Conservation (phyloP, 129 eudicot genomes). For the Pulicaria dysenterica region DNA sequence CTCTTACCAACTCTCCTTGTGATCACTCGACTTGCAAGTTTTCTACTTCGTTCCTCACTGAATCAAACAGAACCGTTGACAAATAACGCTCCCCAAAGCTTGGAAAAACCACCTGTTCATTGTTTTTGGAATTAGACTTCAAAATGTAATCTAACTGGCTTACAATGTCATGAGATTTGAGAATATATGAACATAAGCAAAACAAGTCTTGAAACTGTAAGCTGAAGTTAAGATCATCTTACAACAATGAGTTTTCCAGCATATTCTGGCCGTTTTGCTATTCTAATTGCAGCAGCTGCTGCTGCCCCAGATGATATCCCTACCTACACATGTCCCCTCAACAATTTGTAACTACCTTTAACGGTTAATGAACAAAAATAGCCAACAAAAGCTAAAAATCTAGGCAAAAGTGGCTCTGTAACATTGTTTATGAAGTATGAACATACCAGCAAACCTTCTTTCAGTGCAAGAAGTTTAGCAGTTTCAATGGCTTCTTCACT, state of each 20-base stretch:
- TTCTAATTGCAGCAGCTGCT: constrained; percentile 18
- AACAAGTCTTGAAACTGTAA: neutral
- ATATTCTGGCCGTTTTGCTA: constrained; percentile 23
- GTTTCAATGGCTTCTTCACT: constrained; percentile 74
- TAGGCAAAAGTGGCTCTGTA: neutral
- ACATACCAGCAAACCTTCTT: constrained; percentile 78
- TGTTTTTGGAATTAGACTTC: neutral
- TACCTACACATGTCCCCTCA: constrained; percentile 5
- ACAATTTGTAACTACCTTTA: neutral
- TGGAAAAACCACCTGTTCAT: constrained; percentile 11
- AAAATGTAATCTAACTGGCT: neutral
- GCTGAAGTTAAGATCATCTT: neutral
- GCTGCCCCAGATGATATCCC: constrained; percentile 30
- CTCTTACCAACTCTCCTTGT: neutral
- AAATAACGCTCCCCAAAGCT: constrained; percentile 22
- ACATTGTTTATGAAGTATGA: neutral
- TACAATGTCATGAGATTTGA: neutral
- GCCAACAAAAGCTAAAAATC: neutral
- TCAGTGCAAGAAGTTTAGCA: constrained; percentile 67
- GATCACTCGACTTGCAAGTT: constrained; percentile 21
- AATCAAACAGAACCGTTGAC: constrained; percentile 16
- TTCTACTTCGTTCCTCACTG: constrained; percentile 20
- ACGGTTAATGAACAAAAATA: no score
- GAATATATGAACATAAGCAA: neutral
- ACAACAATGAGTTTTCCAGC: constrained; percentile 28